Conservation (phyloP, 441 rosid species). For the Monsonia emarginata region DNA sequence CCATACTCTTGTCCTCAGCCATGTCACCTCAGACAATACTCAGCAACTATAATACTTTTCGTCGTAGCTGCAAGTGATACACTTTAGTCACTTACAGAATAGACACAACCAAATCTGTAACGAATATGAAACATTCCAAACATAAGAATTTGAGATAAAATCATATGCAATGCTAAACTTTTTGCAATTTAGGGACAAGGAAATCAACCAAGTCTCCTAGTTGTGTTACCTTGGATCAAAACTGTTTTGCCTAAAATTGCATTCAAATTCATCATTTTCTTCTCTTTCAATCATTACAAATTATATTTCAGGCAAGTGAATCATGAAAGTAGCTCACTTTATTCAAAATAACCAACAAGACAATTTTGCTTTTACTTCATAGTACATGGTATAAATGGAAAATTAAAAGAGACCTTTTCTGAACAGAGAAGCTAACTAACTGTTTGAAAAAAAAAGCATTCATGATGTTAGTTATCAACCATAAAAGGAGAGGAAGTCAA, state of each 20-base stretch:
- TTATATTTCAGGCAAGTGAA: neutral
- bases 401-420: too few species aligned
- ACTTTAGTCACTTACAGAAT: neutral
- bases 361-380: too few species aligned
- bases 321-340: neutral
- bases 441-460: too few species aligned
- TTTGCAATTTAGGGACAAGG: neutral
- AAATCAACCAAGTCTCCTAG: too few species aligned
- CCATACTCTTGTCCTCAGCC: slow-evolving; percentile 13
- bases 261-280: neutral
- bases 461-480: too few species aligned
- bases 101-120: neutral
- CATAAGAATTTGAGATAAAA: neutral
- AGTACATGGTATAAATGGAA: too few species aligned
- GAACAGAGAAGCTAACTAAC: too few species aligned
- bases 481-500: too few species aligned
- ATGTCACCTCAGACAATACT: slow-evolving; percentile 4
- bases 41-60: neutral
- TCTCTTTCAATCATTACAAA: neutral
- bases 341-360: too few species aligned
- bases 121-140: neutral
- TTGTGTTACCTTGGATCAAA: neutral
- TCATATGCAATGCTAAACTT: neutral
- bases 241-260: neutral
- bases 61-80: slow-evolving; percentile 6